Percentiles rank a stretch among this genome's conserved stretches.
These are phyloP conservation scores for Syzygium grande DNA, from an alignment of 345 rosid species.

Conservation along the genomic window DNA sequence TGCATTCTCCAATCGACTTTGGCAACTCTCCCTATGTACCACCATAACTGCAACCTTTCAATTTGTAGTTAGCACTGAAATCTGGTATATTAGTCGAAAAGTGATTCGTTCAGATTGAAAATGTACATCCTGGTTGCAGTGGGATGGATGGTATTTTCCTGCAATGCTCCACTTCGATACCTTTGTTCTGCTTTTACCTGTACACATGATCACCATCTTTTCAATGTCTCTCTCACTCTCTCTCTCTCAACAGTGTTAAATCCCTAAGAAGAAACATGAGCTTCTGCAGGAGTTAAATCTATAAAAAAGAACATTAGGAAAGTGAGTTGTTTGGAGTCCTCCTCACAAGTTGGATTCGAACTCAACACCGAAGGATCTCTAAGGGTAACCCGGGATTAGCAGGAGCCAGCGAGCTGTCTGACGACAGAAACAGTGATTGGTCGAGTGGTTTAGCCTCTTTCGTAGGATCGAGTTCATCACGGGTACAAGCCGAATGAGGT, in stretches of 20 bases:
- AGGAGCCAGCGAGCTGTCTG: background rate
- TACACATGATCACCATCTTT: background rate
- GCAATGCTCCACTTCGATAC: background rate
- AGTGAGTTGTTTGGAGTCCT: background rate
- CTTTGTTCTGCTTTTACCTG: background rate
- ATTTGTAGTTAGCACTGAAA: background rate
- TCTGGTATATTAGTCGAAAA: background rate
- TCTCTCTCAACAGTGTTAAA: background rate
- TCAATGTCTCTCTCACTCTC: background rate
- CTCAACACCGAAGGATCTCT: background rate
- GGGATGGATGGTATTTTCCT: background rate
- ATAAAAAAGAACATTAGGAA: background rate
- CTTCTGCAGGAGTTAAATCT: background rate
- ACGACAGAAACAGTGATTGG: background rate
- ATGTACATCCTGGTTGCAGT: background rate
- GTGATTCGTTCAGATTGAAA: background rate
- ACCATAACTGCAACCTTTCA: slow-evolving; percentile 24
- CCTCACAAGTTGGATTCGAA: background rate
- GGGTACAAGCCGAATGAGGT: background rate
- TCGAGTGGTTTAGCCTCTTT: background rate
- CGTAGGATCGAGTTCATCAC: background rate
- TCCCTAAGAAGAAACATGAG: background rate
- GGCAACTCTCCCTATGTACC: slow-evolving; percentile 59
- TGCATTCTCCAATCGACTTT: slow-evolving; percentile 56
- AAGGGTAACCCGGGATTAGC: background rate